Base-by-base conservation (phyloP, 768 basidiomycete species). In the Phaffia australis region DNA sequence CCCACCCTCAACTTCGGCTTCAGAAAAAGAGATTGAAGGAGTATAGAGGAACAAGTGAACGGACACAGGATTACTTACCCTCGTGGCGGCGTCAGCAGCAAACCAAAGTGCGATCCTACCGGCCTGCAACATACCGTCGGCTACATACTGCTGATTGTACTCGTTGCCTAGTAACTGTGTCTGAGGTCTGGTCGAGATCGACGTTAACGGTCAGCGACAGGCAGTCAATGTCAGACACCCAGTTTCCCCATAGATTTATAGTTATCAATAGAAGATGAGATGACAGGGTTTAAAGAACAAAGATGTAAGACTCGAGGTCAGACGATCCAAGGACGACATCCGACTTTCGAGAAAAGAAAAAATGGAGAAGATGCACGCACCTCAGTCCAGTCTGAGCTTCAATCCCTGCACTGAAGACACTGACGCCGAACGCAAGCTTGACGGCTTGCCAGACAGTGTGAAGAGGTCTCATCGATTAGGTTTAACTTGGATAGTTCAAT, bases 301-400 rank as follows among this genome's bases (percentile, higher is more conserved):
- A 35, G 14, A 29, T 54, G 46, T 16, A 3, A 19, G 46, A 27
- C 60, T 27, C 4, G 35, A 42, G 35, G 35, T 42, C 35, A 42
- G 35, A 11, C 35, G 35, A 11, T 11, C 11, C 35, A 42, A 42
- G 35, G 11, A 42, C 35, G 35, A 42, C 11, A 42, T 42, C 35
- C 35, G 35, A 11, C 35, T 42, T 42, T 42, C 35, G 35, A 27
- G 32, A 27, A n/a, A 14, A 21, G 14, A 16, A 23, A 27, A 1
- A 48, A 16, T 11, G n/a, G 46, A n/a, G 49, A 23, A 52, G 42
- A 15, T 14, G 19, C 27, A 48, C 64, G 21, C 18, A 65, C 64
- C 64, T 56, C 9, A 65, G 23, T 18, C 64, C 64, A 1, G 64
- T 65, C 58, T 65, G 56, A 21, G 64, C 56, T 59, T 65, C 64